These are phyloP conservation scores for Parathielavia hyrcaniae DNA, from an alignment of 495 filamentous ascomycete genomes.

Conservation along the genomic window DNA sequence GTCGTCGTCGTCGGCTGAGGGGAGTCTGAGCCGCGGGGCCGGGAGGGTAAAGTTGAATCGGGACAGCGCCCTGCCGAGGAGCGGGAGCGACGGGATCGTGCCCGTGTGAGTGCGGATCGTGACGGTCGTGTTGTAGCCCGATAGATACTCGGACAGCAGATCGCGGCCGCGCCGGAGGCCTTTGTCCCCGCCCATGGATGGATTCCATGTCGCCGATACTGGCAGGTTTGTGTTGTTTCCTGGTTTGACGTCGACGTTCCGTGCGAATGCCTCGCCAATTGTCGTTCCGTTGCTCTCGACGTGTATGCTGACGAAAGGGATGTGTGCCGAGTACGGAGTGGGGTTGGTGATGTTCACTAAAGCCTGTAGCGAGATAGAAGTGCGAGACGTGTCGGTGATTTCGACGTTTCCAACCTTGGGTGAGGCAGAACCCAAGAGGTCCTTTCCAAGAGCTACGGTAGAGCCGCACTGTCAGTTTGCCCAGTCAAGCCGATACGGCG, in stretches of 20 bases:
- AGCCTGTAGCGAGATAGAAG: conserved; percentile 61
- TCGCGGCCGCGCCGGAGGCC: conserved; percentile 59
- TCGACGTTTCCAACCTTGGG: conserved; percentile 58
- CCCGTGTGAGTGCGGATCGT: conserved; percentile 60
- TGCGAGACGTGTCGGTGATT: conserved; percentile 61
- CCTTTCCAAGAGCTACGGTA: conserved; percentile 34
- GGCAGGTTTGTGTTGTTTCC: conserved; percentile 67
- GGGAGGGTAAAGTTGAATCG: conserved; percentile 39
- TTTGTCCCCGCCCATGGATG: conserved; percentile 53
- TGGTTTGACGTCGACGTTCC: conserved; percentile 52
- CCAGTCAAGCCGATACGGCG: conserved; percentile 1
- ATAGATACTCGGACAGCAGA: conserved; percentile 77
- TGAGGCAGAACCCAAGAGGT: conserved; percentile 44
- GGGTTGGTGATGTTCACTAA: conserved; percentile 81
- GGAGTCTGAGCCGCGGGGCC: conserved; percentile 26
- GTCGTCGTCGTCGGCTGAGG: conserved; percentile 39
- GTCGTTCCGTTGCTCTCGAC: conserved; percentile 65
- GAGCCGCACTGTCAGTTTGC: conserved; percentile 14
- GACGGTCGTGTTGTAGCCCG: conserved; percentile 76
- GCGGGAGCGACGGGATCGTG: conserved; percentile 67
- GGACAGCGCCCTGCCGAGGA: conserved; percentile 65
- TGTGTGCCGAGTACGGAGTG: conserved; percentile 68
- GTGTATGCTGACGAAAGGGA: conserved; percentile 74
- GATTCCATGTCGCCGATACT: conserved; percentile 70
- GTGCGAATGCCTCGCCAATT: conserved; percentile 64